phyloP scores from a whole-genome alignment of 345 rosid genomes.

The Gossypium mustelinum region DNA sequence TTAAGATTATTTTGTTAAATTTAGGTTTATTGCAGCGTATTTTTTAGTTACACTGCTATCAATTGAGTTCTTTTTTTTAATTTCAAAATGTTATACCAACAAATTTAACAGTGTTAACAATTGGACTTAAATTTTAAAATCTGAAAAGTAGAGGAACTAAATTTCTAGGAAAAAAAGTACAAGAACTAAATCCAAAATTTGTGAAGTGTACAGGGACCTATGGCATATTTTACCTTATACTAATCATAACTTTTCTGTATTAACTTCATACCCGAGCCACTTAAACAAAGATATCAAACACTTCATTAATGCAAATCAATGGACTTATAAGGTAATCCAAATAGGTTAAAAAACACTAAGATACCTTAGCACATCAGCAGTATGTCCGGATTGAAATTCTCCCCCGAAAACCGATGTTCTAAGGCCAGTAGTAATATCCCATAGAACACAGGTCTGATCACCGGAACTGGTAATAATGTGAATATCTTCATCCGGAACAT shows the following conservation, averaged over 20 bases:
- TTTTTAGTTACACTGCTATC: too few relatives aligned
- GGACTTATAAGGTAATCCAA: background rate
- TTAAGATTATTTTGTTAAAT: too few relatives aligned
- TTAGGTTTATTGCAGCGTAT: too few relatives aligned
- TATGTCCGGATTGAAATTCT: slow-evolving; percentile 96
- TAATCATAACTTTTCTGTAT: background rate
- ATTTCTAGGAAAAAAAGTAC: too few relatives aligned
- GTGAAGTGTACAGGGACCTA: too few relatives aligned
- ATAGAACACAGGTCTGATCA: slow-evolving; percentile 86
- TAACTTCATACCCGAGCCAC: background rate
- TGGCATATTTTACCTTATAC: background rate
- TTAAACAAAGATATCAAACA: background rate
- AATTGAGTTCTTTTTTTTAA: too few relatives aligned
- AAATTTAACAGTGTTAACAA: too few relatives aligned
- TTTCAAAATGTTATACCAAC: too few relatives aligned
- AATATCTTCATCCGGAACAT: slow-evolving; percentile 86
- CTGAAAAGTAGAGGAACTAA: too few relatives aligned
- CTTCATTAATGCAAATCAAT: background rate
- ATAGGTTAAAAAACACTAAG: background rate
- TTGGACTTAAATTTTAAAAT: too few relatives aligned
- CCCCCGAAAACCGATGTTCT: slow-evolving; percentile 96
- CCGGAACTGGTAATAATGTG: slow-evolving; percentile 89
- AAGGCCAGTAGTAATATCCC: slow-evolving; percentile 96
- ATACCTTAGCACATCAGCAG: slow-evolving; percentile 93
- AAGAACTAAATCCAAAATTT: too few relatives aligned